A percentile compares a stretch with the other conserved stretches of the same genome.
Evolutionary conservation across 495 filamentous ascomycete species (phyloP).

Genomic region (Lophiostoma macrostomum): DNA sequence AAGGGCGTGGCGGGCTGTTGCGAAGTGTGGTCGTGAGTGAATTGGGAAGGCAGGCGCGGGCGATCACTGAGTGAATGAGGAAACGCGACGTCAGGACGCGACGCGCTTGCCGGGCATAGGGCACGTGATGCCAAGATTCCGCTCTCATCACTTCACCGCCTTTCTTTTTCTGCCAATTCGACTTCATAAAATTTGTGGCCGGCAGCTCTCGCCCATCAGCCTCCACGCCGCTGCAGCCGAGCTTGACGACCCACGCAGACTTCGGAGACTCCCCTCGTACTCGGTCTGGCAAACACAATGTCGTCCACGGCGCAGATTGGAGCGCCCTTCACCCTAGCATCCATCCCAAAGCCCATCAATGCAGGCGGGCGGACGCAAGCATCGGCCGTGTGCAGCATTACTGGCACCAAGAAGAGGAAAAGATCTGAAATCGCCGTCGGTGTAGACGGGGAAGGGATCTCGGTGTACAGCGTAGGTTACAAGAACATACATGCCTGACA

Average conservation of each 20-base stretch:
- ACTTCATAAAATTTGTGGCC: conserved; percentile 5
- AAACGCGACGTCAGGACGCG: not conserved
- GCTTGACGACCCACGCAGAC: conserved; percentile 30
- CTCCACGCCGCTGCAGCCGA: not conserved
- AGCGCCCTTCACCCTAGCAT: conserved; percentile 38
- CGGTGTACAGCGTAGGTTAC: conserved; percentile 79
- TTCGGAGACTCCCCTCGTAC: not conserved
- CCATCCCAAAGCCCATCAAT: conserved; percentile 36
- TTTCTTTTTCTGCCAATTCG: conserved; percentile 5
- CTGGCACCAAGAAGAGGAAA: conserved; percentile 77
- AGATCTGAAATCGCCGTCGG: conserved; percentile 79
- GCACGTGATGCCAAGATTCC: conserved; percentile 19
- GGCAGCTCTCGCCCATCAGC: not conserved
- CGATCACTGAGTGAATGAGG: not conserved
- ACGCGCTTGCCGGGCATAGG: not conserved
- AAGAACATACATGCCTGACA: not conserved
- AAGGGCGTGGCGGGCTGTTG: too few relatives aligned
- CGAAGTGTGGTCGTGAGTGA: too few relatives aligned
- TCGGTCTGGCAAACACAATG: conserved; percentile 30
- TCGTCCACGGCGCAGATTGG: conserved; percentile 33
- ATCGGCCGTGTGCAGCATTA: conserved; percentile 59
- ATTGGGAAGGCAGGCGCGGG: conserved; percentile 2
- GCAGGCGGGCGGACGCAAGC: conserved; percentile 34
- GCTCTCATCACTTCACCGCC: not conserved
- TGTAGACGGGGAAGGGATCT: conserved; percentile 86